phyloP scores from a whole-genome alignment of 441 rosid genomes.

The Pelargonium fulgidum region DNA sequence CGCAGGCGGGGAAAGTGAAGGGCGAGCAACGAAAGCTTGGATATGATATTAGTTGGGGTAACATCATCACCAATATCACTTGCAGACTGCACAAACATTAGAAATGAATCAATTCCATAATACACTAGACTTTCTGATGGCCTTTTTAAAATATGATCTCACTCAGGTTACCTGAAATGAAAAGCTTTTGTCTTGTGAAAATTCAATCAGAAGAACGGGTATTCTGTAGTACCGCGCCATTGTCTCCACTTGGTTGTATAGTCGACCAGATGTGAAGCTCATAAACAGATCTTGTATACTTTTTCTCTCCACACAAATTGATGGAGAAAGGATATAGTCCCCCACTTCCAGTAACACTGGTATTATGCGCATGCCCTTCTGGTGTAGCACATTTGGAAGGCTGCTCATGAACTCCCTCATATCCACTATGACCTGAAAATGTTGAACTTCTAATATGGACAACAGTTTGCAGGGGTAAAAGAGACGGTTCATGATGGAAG shows the following conservation, averaged over 20 bases:
- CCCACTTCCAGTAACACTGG: constrained; percentile 92
- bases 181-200: constrained; percentile 94
- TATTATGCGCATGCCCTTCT: constrained; percentile 79
- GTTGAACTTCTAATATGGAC: constrained; percentile 5
- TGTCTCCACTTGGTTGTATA: constrained; percentile 85
- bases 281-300: constrained; percentile 90
- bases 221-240: constrained; percentile 84
- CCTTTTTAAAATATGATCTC: constrained; percentile 11
- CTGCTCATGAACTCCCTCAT: constrained; percentile 99
- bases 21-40: constrained; percentile 82
- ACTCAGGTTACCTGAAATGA: constrained; percentile 68
- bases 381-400: constrained; percentile 96
- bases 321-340: constrained; percentile 81
- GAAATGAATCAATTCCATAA: constrained; percentile 17
- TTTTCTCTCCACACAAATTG: constrained; percentile 85
- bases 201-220: constrained; percentile 94
- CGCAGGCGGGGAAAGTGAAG: constrained; percentile 87
- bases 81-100: constrained; percentile 54
- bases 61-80: constrained; percentile 95
- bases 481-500: constrained; percentile 15
- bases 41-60: constrained; percentile 74
- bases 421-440: constrained; percentile 78
- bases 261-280: constrained; percentile 91
- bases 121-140: constrained; percentile 7
- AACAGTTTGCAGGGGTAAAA: not conserved